Base-by-base conservation (phyloP, 2,329 filamentous ascomycete species). In the Colletotrichum higginsianum region DNA sequence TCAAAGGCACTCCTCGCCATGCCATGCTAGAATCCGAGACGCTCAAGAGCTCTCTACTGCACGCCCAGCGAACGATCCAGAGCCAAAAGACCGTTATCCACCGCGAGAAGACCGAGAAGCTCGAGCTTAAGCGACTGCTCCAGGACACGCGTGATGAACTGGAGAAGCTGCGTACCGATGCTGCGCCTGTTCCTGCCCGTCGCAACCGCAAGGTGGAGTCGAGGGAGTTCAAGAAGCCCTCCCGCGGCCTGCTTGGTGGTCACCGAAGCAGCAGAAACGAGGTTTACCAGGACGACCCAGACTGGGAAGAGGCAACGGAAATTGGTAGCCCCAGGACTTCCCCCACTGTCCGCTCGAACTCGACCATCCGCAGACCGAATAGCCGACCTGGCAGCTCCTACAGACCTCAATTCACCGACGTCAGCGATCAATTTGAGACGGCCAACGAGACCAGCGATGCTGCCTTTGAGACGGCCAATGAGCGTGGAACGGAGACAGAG, bases 101-200 rank as follows among this genome's bases (percentile, higher is more conserved):
- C 81, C 93, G 96, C 44, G 96, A 99, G 82, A 99, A 98, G 90
- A 98, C 96, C 0, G 96, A 99, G 82, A 99, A 98, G 86, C 89
- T 98, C 38, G 96, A 99, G 82, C 89, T 98, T 65, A 95, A 94
- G 83, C 93, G 96, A 71, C 94, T 99, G 89, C 89, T 98, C 40
- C 96, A 98, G 83, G 96, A 99, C 78, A 93, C 96, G 30, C 91
- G 95, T 46, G 96, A 99, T 79, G 96, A 99, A 78, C 84, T 99
- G 38, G 96, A 93, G 78, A 87, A 94, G 81, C 83, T 90, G 57
- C 89, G 91, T 71, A 89, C 85, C 67, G 88, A 90, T 42, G 83
- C 82, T 57, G 79, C 74, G 26, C 80, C 82, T 61, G 76, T 82
- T 65, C 76, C 85, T 80, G 89, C 79, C 84, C 92, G 87, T 80